A percentile compares a stretch with the other conserved stretches of the same genome.
These are phyloP conservation scores for Polytrichum formosum DNA, from an alignment of 225 moss, liverwort and hornwort genomes.

Conservation along the genomic window DNA sequence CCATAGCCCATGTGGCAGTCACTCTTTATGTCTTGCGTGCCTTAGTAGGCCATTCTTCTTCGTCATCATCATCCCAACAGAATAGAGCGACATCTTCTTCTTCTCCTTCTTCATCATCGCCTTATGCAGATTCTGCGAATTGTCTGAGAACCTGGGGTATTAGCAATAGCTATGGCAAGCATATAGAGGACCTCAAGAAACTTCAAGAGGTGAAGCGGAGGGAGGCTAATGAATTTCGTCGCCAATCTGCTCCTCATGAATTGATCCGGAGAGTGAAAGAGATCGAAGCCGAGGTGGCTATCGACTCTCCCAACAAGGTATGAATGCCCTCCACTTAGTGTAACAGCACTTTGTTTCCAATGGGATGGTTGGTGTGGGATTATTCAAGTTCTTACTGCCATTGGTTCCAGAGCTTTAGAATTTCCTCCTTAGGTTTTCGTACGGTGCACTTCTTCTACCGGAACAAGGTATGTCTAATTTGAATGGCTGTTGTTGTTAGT, in stretches of 20 bases:
- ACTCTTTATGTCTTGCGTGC: slow-evolving; percentile 25
- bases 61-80: not conserved
- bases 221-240: slow-evolving; percentile 36
- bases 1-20: slow-evolving; percentile 29
- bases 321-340: not conserved
- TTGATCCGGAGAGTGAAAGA: slow-evolving; percentile 44
- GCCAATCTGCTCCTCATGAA: slow-evolving; percentile 24
- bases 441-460: not conserved
- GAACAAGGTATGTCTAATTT: not conserved
- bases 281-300: slow-evolving; percentile 38
- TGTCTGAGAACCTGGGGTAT: slow-evolving; percentile 10
- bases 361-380: not conserved
- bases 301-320: slow-evolving; percentile 24
- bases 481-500: not conserved
- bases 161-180: slow-evolving; percentile 1
- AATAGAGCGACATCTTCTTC: not conserved
- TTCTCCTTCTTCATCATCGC: not conserved
- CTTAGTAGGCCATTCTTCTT: slow-evolving; percentile 11
- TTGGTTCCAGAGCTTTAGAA: not conserved
- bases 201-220: slow-evolving; percentile 17
- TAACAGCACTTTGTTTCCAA: not conserved
- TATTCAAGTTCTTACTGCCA: no score
- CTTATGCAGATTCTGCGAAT: not conserved
- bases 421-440: not conserved
- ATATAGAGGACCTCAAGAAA: not conserved